These are phyloP conservation scores for Wilcoxina mikolae DNA, from an alignment of 495 filamentous ascomycete species.

Conservation along the genomic window DNA sequence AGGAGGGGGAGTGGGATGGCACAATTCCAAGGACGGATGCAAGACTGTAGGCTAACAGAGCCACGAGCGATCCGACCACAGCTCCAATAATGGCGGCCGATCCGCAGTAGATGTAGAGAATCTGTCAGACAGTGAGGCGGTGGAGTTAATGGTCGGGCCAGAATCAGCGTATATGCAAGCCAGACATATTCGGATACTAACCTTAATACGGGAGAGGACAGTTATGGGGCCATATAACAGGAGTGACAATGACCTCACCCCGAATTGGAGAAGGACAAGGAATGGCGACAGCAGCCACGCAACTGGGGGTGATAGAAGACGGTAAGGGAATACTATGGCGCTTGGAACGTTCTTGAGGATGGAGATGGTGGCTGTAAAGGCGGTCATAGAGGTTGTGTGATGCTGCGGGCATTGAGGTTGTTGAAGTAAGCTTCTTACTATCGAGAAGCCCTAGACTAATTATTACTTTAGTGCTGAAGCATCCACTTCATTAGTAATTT, in stretches of 20 bases:
- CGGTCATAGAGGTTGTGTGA: too few relatives aligned
- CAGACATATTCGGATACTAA: background rate
- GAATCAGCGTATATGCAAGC: background rate
- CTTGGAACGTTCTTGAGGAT: background rate
- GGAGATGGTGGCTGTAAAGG: background rate
- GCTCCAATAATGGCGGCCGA: constrained; percentile 1
- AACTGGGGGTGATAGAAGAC: background rate
- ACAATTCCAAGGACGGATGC: background rate
- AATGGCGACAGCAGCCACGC: background rate
- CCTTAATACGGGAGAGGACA: background rate
- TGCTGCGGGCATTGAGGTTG: too few relatives aligned
- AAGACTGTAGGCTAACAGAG: background rate
- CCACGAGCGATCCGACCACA: background rate
- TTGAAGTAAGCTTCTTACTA: too few relatives aligned
- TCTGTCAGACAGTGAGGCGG: constrained; percentile 25
- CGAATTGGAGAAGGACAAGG: background rate
- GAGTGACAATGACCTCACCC: background rate
- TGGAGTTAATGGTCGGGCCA: background rate
- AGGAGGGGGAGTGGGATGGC: background rate
- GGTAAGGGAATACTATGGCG: background rate
- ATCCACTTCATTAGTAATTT: too few relatives aligned
- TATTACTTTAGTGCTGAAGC: too few relatives aligned
- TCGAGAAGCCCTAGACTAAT: too few relatives aligned
- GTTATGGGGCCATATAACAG: background rate
- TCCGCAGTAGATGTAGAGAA: constrained; percentile 23